phyloP scores from a whole-genome alignment of 192 early-diverging fungal species.

The Linnemannia elongata region DNA sequence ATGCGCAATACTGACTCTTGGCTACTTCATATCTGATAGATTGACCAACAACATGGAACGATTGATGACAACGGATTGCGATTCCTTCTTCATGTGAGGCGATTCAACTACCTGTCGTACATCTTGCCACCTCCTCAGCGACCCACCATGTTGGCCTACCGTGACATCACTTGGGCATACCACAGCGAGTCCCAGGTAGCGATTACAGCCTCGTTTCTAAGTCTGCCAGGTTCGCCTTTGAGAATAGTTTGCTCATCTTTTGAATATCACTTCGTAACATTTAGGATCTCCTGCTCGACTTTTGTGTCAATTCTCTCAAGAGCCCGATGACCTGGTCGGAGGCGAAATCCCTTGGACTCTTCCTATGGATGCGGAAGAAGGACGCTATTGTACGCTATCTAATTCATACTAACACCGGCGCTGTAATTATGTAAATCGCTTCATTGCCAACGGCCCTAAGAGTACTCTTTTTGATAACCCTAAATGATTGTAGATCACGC shows the following conservation, averaged over 20 bases:
- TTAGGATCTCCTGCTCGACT: conserved; percentile 77
- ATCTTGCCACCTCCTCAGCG: conserved; percentile 66
- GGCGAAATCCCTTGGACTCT: conserved; percentile 85
- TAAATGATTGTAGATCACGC: conserved; percentile 57
- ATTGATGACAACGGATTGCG: conserved; percentile 91
- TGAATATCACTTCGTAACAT: neutral
- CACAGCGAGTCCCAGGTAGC: conserved; percentile 91
- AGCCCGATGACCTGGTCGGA: conserved; percentile 84
- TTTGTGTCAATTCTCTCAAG: conserved; percentile 63
- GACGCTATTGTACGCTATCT: conserved; percentile 72
- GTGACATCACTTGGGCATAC: conserved; percentile 88
- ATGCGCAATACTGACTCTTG: neutral
- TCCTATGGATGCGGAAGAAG: conserved; percentile 86
- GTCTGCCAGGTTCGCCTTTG: neutral
- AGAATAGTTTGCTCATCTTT: neutral
- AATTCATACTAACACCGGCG: neutral
- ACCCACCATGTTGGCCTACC: conserved; percentile 62
- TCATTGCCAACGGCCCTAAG: too few species aligned
- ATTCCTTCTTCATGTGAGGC: conserved; percentile 80
- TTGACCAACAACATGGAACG: conserved; percentile 77
- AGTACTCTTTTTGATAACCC: neutral
- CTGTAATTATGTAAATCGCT: neutral
- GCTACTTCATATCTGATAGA: conserved; percentile 50
- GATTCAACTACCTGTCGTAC: conserved; percentile 73
- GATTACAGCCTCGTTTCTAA: neutral